Conservation (phyloP, 2,329 filamentous ascomycete genomes). For the Laburnicola sp. region DNA sequence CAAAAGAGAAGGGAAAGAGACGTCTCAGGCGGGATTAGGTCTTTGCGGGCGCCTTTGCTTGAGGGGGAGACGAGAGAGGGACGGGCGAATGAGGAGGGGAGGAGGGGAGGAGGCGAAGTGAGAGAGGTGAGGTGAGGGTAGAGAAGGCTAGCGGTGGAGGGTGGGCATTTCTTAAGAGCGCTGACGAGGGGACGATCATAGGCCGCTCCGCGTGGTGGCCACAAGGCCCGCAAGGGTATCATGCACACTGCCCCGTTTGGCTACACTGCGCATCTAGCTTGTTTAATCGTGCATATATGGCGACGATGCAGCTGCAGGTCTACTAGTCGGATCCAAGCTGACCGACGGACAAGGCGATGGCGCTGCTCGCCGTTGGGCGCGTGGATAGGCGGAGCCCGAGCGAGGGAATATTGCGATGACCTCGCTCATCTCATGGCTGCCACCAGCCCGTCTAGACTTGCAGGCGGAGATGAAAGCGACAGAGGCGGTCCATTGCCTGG, state of each 20-base stretch:
- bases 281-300: slow-evolving; percentile 43
- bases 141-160: slow-evolving; percentile 45
- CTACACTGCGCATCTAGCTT: slow-evolving; percentile 44
- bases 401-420: slow-evolving; percentile 39
- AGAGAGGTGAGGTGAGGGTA: slow-evolving; percentile 44
- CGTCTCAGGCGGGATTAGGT: slow-evolving; percentile 43
- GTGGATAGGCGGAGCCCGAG: slow-evolving; percentile 38
- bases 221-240: slow-evolving; percentile 40
- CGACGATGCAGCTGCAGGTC: slow-evolving; percentile 42
- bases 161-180: slow-evolving; percentile 42
- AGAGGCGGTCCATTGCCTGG: slow-evolving; percentile 33
- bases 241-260: slow-evolving; percentile 46
- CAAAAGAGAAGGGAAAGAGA: slow-evolving; percentile 37
- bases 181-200: slow-evolving; percentile 39
- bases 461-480: slow-evolving; percentile 41
- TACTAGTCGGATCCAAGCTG: slow-evolving; percentile 43
- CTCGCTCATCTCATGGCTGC: slow-evolving; percentile 24
- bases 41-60: slow-evolving; percentile 43
- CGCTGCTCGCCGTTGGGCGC: slow-evolving; percentile 30
- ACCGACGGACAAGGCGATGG: slow-evolving; percentile 37
- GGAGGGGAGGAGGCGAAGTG: slow-evolving; percentile 49
- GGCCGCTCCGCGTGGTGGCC: slow-evolving; percentile 38
- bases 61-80: slow-evolving; percentile 43
- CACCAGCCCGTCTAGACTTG: slow-evolving; percentile 26
- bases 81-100: slow-evolving; percentile 47